Evolutionary conservation across 371 early-diverging fungal genomes (phyloP), one percentile per base, ranked within the genome.

Genomic region (Blakeslea trispora): DNA sequence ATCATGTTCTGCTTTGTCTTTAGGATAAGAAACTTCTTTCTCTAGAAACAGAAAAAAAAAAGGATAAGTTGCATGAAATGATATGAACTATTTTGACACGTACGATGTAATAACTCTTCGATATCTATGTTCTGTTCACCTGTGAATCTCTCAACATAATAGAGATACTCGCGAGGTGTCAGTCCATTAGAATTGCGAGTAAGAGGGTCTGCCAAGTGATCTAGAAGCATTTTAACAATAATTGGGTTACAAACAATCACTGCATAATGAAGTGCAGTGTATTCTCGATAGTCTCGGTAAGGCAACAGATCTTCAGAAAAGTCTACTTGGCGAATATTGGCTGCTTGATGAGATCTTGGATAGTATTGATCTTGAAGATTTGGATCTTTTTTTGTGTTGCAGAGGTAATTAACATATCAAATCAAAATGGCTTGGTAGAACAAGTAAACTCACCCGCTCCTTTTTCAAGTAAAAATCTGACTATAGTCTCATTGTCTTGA

Each of bases 231-330:
- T 10, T 77, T 59, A n/a, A 84, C 81, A 11, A 88, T 65, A 13
- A 61, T 53, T 6, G 76, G 63, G 31, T 81, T 83, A 13, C 89
- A 86, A 48, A 81, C 82, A 55, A 81, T 77, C 28, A 83, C 83
- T 6, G 89, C 89, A 51, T 86, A 69, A 51, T 85, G 87, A 44
- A 90, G 75, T 0, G 91, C 82, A 0, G 82, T 83, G 34, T 74
- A 79, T 17, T 78, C 73, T 37, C 79, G 59, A 58, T 78, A 78
- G 32, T 78, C 79, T 18, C 79, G 64, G 35, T 75, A 78, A 10
- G 79, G 79, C 32, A 75, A 39, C 5, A 78, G 37, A n/a, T 78
- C 79, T 40, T 68, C 66, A 10, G 73, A 75, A 32, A 78, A 78
- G 41, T 78, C 79, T 0, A 60, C 62, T 42, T 78, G 75, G 8